These are phyloP conservation scores for Coemansia sp. DNA, from an alignment of 192 early-diverging fungal species.

Conservation along the genomic window DNA sequence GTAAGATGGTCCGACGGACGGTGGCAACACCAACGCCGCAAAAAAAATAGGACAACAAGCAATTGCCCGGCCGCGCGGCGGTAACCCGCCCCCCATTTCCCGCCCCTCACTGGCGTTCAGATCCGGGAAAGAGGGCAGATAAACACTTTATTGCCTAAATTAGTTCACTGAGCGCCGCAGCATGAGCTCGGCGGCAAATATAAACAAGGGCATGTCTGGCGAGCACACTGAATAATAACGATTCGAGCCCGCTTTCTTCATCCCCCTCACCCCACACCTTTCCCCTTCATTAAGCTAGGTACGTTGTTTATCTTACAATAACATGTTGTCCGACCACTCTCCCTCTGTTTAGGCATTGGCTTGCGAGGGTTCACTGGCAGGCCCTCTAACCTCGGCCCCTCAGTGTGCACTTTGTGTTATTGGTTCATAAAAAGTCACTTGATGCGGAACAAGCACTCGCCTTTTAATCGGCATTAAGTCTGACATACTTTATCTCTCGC, in stretches of 20 bases:
- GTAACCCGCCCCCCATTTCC: neutral
- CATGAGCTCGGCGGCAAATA: neutral
- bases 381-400: neutral
- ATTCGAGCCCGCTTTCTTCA: neutral
- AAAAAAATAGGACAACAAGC: neutral
- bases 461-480: too few relatives aligned
- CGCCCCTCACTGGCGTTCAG: neutral
- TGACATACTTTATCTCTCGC: neutral
- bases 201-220: slow-evolving; percentile 1
- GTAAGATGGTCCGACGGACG: slow-evolving; percentile 1
- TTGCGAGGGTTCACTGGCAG: neutral
- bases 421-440: neutral
- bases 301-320: neutral
- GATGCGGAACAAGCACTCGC: neutral
- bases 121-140: neutral
- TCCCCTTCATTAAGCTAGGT: neutral
- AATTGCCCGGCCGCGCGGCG: slow-evolving; percentile 7
- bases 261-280: neutral
- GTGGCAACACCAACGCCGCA: neutral
- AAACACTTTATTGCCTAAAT: neutral
- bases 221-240: neutral
- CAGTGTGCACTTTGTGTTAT: neutral
- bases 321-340: neutral
- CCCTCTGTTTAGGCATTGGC: neutral
- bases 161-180: neutral